Evolutionary conservation across 106 monocot genomes (phyloP), one percentile per base, ranked within the genome.

Genomic region (Platanthera zijinensis): DNA sequence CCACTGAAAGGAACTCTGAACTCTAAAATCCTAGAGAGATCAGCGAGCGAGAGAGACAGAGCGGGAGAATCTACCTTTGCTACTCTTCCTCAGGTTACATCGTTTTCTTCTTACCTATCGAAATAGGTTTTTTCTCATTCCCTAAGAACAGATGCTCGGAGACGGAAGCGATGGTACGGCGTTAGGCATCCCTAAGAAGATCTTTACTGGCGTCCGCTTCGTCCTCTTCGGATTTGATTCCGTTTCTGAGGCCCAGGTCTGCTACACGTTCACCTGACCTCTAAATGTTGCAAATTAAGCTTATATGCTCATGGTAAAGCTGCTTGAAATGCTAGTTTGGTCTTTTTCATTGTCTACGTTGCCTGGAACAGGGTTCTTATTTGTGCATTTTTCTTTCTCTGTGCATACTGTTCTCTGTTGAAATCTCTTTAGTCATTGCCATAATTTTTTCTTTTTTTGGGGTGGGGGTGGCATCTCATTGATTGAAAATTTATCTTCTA

Each of bases 141-240:
- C 15, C 48, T 48, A 3, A 70, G 67, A 48, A 18, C 22, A 17
- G 39, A 90, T 90, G 86, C 73, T 25, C 22, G 7, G 67, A 51
- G 68, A 50, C 46, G 77, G 74, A 70, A 69, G 74, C 72, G 78
- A 30, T 59, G 80, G 25, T 59, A 52, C 50, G 11, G 80, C 52
- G 57, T 77, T 81, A 71, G 71, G 25, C 39, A 50, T 50, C 77
- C n/a, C 62, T 10, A 79, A 77, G 14, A 73, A 51, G 77, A 78
- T 88, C 80, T 99, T 99, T 82, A 52, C 66, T 51, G 99, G 92
- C 50, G 82, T 99, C 45, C 82, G 88, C 32, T 99, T 99, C 79
- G 83, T 94, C 32, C 94, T 99, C 46, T 78, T 85, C 77, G 99
- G 99, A 10, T 90, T 99, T 80, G 92, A 99, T 78, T 84, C 94